These are phyloP conservation scores for Naganishia cerealis DNA, from an alignment of 1,284 basidiomycete species.

Conservation along the genomic window DNA sequence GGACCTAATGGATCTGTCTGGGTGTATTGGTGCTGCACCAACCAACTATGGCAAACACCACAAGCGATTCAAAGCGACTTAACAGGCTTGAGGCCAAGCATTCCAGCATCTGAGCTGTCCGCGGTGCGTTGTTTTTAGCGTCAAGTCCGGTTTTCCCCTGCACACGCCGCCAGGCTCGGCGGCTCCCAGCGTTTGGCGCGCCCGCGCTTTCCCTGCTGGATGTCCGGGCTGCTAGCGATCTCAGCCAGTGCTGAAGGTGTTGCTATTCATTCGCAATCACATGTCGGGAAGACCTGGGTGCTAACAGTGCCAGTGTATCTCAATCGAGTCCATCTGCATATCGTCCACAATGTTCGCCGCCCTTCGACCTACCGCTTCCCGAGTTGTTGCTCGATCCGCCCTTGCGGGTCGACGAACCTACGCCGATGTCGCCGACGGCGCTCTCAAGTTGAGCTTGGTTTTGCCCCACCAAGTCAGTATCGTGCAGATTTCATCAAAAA, in stretches of 20 bases:
- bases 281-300: background rate
- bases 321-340: conserved; percentile 6
- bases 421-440: conserved; percentile 68
- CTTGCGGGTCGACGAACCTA: conserved; percentile 70
- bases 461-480: conserved; percentile 84
- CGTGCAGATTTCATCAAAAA: background rate
- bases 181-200: conserved; percentile 24
- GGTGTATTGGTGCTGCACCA: background rate
- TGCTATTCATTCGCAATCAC: background rate
- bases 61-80: background rate
- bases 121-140: conserved; percentile 8
- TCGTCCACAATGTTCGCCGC: conserved; percentile 40
- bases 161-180: conserved; percentile 11
- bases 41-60: too few species aligned
- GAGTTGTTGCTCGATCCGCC: conserved; percentile 41
- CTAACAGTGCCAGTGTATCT: conserved; percentile 3
- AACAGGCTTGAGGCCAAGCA: background rate
- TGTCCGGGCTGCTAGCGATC: conserved; percentile 10
- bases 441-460: conserved; percentile 77
- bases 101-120: background rate
- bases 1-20: background rate
- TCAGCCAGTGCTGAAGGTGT: conserved; percentile 6
- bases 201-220: conserved; percentile 20
- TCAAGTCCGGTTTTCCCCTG: conserved; percentile 25
- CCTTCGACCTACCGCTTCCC: conserved; percentile 49